Base-by-base conservation (phyloP, 768 basidiomycete species). In the Boletus pseudopeckii region DNA sequence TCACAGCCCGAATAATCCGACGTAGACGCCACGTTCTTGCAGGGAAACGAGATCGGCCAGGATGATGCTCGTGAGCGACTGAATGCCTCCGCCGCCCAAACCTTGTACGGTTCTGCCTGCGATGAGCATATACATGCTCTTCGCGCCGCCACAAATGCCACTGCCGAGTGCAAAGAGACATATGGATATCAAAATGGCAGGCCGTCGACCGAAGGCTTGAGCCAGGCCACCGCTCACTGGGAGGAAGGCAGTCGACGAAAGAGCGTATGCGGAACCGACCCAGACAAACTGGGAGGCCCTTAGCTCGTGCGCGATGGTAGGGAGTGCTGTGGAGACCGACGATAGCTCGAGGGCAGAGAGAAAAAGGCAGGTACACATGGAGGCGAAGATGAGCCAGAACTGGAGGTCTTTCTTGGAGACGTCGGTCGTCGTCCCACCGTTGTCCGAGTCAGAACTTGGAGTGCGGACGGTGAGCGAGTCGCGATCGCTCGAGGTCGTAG, bases 1-100 rank as follows among this genome's bases (percentile, higher is more conserved):
- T 50, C 37, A 72, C 72, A 76, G 51, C 20, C 66, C 75, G 17
- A 75, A 64, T n/a, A 80, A 47, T 9, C 72, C 74, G 3, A 62
- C 58, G 53, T 71, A 77, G 1, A 56, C 34, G 3, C 80, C 80
- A 7, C 80, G 72, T 43, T 80, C 76, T 13, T 63, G 41, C 8
- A 82, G 67, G 3, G 77, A 70, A 11, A 81, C 75, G 4, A 82
- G 61, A 53, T 82, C 80, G n/a, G 71, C 64, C 4, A 79, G 48
- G 39, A 81, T 67, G 40, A 81, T 79, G 9, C 73, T 71, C 3
- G 68, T 63, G 10, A 75, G 54, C 9, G 73, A 63, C 18, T 71
- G 58, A 14, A 78, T 72, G 2, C 69, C 71, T 1, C 78, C 79
- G 6, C 68, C 72, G 6, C 77, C 77, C 1, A 75, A 51, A 6